Percentiles rank a stretch among this genome's conserved stretches.
Evolutionary conservation across 805 yeast genomes (phyloP).

Genomic region (Starmerella kuoi): DNA sequence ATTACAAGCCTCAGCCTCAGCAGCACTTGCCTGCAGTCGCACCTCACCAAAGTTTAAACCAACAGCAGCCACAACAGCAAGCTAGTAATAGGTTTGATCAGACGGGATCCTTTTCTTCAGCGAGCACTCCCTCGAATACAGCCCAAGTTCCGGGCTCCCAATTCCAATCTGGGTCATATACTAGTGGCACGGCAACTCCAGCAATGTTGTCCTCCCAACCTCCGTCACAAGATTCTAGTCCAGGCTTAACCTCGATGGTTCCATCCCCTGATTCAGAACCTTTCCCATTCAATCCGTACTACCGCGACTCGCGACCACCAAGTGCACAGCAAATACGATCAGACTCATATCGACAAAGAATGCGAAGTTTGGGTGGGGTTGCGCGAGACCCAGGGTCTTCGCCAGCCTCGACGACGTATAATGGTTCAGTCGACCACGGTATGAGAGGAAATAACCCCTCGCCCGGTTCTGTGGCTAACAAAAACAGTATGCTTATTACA

Average conservation of each 20-base stretch:
- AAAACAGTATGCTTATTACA: slow-evolving; percentile 20
- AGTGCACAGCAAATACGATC: neutral
- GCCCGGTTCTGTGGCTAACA: neutral
- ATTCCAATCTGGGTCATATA: too few relatives aligned
- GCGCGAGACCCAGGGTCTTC: neutral
- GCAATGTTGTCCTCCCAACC: neutral
- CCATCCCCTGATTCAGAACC: slow-evolving; percentile 5
- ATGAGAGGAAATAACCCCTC: neutral
- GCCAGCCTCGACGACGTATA: too few relatives aligned
- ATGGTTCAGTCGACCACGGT: neutral
- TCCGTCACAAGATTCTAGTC: slow-evolving; percentile 1
- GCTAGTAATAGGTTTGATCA: neutral
- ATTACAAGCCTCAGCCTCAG: neutral
- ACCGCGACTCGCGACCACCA: slow-evolving; percentile 3
- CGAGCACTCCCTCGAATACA: neutral
- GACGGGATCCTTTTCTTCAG: neutral
- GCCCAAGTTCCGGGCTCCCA: neutral
- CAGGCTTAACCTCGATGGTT: slow-evolving; percentile 1
- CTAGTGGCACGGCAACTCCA: neutral
- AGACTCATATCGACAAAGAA: slow-evolving; percentile 6
- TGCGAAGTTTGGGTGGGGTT: slow-evolving; percentile 11
- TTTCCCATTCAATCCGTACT: slow-evolving; percentile 3
- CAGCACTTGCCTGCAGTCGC: slow-evolving; percentile 1
- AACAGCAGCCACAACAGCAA: neutral
- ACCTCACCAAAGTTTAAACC: slow-evolving; percentile 4